phyloP scores from a whole-genome alignment of 1,284 basidiomycete genomes.

The Trametes versicolor region DNA sequence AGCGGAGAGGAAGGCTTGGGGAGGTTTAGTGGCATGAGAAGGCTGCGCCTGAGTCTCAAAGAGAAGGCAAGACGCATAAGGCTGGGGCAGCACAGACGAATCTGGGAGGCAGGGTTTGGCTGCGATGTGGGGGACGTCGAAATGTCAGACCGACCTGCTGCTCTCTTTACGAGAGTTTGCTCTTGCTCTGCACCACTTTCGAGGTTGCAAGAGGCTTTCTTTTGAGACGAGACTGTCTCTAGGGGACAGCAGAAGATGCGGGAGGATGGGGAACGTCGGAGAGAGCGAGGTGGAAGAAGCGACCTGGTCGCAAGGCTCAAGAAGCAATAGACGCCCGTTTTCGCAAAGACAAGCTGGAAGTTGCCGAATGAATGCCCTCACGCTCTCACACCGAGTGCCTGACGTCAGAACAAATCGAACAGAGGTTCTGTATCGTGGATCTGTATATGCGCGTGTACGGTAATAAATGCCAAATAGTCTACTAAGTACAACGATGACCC shows the following conservation, averaged over 20 bases:
- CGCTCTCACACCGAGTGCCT: neutral
- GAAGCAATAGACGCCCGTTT: conserved; percentile 5
- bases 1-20: conserved; percentile 39
- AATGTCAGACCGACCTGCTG: conserved; percentile 10
- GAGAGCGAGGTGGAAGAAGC: conserved; percentile 12
- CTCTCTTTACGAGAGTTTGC: conserved; percentile 1
- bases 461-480: neutral
- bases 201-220: neutral
- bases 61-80: conserved; percentile 61
- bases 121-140: conserved; percentile 2
- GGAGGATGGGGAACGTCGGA: neutral
- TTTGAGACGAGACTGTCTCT: neutral
- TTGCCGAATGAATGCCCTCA: conserved; percentile 1
- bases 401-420: conserved; percentile 7
- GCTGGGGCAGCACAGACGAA: conserved; percentile 29
- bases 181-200: neutral
- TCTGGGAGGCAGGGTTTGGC: conserved; percentile 20
- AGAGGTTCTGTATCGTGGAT: neutral
- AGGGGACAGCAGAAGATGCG: neutral
- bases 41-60: conserved; percentile 58
- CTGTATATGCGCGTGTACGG: neutral
- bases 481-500: neutral
- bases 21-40: conserved; percentile 66
- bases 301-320: conserved; percentile 16
- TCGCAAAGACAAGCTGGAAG: conserved; percentile 3